A percentile compares a stretch with the other conserved stretches of the same genome.
phyloP scores from a whole-genome alignment of 805 yeast species.

The Ogataea glucozyma region DNA sequence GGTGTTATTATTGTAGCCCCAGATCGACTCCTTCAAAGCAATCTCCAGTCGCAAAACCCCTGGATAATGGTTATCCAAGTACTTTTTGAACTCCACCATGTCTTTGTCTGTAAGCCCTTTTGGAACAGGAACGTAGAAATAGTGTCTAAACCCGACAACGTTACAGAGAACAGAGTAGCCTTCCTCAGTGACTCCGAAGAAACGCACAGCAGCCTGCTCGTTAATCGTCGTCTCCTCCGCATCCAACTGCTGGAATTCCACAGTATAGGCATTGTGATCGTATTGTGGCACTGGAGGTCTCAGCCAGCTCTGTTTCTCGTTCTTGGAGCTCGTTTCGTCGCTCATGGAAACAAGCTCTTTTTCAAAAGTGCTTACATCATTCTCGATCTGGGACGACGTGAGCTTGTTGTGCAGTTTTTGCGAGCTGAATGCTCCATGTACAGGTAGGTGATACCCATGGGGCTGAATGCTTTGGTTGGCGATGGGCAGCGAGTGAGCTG shows the following conservation, averaged over 20 bases:
- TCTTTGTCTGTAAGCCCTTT: constrained; percentile 64
- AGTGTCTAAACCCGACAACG: constrained; percentile 85
- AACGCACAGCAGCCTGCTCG: constrained; percentile 66
- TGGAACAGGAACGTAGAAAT: constrained; percentile 91
- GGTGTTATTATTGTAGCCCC: constrained; percentile 87
- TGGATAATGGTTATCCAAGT: constrained; percentile 49
- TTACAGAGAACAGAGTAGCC: constrained; percentile 91
- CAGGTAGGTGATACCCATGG: constrained; percentile 34
- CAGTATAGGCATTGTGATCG: constrained; percentile 49
- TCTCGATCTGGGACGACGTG: constrained; percentile 29
- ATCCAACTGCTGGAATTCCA: constrained; percentile 87
- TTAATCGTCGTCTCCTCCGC: constrained; percentile 78
- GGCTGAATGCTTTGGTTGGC: constrained; percentile 33
- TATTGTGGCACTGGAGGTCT: constrained; percentile 61
- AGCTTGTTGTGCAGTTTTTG: constrained; percentile 32
- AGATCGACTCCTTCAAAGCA: constrained; percentile 74
- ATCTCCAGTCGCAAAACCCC: constrained; percentile 70
- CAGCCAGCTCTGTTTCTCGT: constrained; percentile 40
- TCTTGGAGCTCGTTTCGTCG: constrained; percentile 21
- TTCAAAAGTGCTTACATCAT: constrained; percentile 52
- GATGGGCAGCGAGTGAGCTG: constrained; percentile 35
- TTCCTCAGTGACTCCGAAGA: constrained; percentile 87
- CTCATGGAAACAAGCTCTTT: constrained; percentile 50
- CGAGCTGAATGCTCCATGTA: constrained; percentile 27
- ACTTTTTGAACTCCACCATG: constrained; percentile 45